Base-by-base conservation (phyloP, 1,284 basidiomycete genomes). In the Moesziomyces parantarcticus region DNA sequence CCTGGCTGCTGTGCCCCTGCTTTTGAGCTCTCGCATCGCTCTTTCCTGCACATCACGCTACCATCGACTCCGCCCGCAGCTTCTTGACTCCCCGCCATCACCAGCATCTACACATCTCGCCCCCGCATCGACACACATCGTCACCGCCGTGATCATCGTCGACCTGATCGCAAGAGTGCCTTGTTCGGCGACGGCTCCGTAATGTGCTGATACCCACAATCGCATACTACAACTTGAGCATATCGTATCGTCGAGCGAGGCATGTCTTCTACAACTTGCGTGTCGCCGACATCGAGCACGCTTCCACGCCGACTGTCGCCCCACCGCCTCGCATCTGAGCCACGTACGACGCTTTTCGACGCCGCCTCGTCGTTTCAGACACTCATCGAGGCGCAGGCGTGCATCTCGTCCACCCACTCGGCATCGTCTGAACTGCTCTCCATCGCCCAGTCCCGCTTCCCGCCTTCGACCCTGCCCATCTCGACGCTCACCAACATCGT, bases 351-450 rank as follows among this genome's bases (percentile, higher is more conserved):
- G 16, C 58, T 72, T n/a, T 50, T 72, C 22, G 36, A 54, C 26
- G 59, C 66, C 22, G 69, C 63, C 10, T 72, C 69, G 2, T 62
- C 69, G 34, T 72, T 66, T 34, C 63, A 67, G 32, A 55, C 59
- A 1, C 59, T 72, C 1, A 48, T 72, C 51, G 58, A 72, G 53
- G 59, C 69, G 8, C 69, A 72, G 39, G 63, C 69, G n/a, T 56
- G 52, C 43, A 25, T 53, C 52, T 58, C 63, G 1, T 58, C 58
- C 3, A 72, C 63, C 10, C 69, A 72, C 39, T 72, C 69, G 1
- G 69, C 59, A 11, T 62, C 54, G 47, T 72, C 69, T 0, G 69
- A 72, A 25, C 63, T 67, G 5, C 59, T 72, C 49, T 72, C 69
- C n/a, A 47, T 67, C 36, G 58, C 69, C 10, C 16, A 49, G 6